phyloP scores from a whole-genome alignment of 2,329 filamentous ascomycete species.

The Scortechinia acanthostroma region DNA sequence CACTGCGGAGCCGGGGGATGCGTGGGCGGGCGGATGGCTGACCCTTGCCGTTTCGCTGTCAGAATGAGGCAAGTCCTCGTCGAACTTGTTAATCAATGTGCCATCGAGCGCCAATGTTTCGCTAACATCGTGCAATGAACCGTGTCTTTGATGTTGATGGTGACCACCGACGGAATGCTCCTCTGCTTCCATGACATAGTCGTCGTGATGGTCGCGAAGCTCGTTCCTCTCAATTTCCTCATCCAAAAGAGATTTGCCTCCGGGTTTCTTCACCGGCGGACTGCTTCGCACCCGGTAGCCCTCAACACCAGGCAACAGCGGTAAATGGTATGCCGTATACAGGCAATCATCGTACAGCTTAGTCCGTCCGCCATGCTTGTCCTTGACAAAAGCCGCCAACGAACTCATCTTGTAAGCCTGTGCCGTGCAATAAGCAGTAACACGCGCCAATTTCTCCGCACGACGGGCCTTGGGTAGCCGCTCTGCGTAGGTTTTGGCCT shows the following conservation, averaged over 20 bases:
- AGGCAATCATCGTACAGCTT: conserved; percentile 68
- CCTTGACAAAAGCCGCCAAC: conserved; percentile 55
- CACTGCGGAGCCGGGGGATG: not conserved
- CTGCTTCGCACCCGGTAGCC: conserved; percentile 61
- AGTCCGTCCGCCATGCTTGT: conserved; percentile 54
- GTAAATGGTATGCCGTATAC: conserved; percentile 63
- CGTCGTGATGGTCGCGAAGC: conserved; percentile 55
- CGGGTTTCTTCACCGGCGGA: conserved; percentile 60
- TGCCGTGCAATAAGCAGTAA: conserved; percentile 67
- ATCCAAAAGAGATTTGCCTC: conserved; percentile 57
- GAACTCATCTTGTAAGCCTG: conserved; percentile 59
- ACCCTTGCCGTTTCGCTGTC: not conserved
- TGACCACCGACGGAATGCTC: not conserved
- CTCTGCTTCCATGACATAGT: conserved; percentile 36
- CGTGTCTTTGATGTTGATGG: not conserved
- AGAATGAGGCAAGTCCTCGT: not conserved
- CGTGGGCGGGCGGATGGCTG: not conserved
- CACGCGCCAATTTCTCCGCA: conserved; percentile 55
- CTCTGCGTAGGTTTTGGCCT: conserved; percentile 60
- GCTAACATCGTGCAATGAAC: not conserved
- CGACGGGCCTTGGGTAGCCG: conserved; percentile 55
- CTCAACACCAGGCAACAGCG: conserved; percentile 52
- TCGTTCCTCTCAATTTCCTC: conserved; percentile 67
- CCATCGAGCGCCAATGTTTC: not conserved
- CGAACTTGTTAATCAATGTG: not conserved